Evolutionary conservation across 2,329 filamentous ascomycete species (phyloP).

Genomic region (Arthrobotrys sphaeroides): DNA sequence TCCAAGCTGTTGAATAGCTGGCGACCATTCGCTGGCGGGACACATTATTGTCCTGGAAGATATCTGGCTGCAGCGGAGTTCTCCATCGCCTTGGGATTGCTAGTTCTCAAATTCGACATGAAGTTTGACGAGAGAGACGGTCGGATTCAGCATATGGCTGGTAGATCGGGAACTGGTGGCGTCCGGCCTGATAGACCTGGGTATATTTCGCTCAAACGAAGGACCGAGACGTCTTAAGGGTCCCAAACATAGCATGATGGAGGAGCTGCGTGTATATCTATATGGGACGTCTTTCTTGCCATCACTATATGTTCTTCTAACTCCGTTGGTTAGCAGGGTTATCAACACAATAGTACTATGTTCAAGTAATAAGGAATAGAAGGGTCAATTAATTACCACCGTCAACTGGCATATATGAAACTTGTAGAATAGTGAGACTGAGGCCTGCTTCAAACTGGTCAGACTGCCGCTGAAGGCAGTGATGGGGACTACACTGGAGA

Average conservation of each 20-base stretch:
- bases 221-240: background rate
- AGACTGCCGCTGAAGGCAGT: too few species aligned
- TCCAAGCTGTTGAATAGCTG: constrained; percentile 42
- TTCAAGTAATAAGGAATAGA: too few species aligned
- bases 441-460: too few species aligned
- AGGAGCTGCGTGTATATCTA: background rate
- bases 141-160: constrained; percentile 20
- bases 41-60: constrained; percentile 32
- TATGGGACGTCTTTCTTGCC: background rate
- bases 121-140: constrained; percentile 27
- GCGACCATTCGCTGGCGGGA: constrained; percentile 40
- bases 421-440: too few species aligned
- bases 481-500: too few species aligned
- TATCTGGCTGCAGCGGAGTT: constrained; percentile 29
- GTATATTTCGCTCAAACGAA: background rate
- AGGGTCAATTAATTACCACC: too few species aligned
- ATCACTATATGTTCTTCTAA: too few species aligned
- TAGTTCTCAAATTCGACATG: constrained; percentile 39
- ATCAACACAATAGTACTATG: too few species aligned
- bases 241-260: too few species aligned
- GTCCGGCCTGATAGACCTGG: constrained; percentile 37
- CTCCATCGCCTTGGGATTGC: background rate
- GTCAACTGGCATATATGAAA: too few species aligned
- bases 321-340: too few species aligned
- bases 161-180: constrained; percentile 25